Conservation (phyloP, 2,329 filamentous ascomycete species). For the Alternaria sp. region DNA sequence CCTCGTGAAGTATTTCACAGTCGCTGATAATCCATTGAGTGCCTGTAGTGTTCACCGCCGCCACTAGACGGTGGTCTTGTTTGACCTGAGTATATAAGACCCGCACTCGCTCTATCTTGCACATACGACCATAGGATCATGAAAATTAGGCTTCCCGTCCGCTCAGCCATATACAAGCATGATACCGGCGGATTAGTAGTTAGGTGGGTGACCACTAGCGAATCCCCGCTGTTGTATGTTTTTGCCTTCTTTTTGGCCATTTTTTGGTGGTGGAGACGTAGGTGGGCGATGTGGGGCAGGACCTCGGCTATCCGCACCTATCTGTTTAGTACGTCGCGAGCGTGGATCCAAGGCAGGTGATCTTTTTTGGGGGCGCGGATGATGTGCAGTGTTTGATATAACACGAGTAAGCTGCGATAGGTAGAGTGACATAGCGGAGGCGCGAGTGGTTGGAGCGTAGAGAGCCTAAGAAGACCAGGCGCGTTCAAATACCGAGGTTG, state of each 20-base stretch:
- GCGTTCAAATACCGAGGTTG: background rate
- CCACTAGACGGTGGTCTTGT: background rate
- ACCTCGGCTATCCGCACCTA: background rate
- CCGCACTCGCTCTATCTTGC: rapidly evolving
- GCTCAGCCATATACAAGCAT: background rate
- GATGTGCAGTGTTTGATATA: too few relatives aligned
- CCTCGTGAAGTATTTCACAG: background rate
- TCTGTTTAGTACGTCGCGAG: too few relatives aligned
- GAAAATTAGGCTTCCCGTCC: background rate
- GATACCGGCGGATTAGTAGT: background rate
- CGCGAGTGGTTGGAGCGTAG: background rate
- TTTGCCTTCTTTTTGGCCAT: background rate
- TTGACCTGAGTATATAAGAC: background rate
- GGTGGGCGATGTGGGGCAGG: background rate
- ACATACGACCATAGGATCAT: background rate
- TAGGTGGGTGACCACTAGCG: background rate
- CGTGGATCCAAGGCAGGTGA: too few relatives aligned
- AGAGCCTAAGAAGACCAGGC: background rate
- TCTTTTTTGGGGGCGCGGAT: too few relatives aligned
- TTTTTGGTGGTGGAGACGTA: background rate
- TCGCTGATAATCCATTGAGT: background rate
- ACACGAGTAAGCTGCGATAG: background rate
- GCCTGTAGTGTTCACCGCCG: background rate
- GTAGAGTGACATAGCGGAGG: rapidly evolving
- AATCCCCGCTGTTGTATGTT: background rate